Evolutionary conservation across 306 rosid species (phyloP), one percentile per base, ranked within the genome.

Genomic region (Medicago ruthenica): DNA sequence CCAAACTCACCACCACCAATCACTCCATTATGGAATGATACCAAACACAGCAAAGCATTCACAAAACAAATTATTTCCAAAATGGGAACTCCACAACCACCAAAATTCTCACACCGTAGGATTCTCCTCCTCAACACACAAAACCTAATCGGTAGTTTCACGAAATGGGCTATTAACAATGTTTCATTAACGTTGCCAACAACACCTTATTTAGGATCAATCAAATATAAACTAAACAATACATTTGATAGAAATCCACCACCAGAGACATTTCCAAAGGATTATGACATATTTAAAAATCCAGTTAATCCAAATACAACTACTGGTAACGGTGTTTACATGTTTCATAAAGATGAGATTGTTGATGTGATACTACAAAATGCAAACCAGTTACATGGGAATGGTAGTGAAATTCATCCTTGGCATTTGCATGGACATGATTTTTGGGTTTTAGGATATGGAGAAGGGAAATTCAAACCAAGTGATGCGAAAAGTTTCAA

Each of bases 391-490:
- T 10, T 93, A 13, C 34, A 0, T 0, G 77, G 14, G 0, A 89
- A 83, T 3, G 76, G 44, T 0, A 93, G 97, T 70, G 97, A 93
- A 54, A 88, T 86, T 14, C 98, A 93, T 53, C 98, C 98, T 0
- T 93, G 97, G 97, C 97, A 93, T 75, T 78, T 93, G 69, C 98
- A 93, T 59, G 98, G 98, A 0, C 98, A 91, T 62, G 93, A 93
- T 17, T 93, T 93, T 22, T 93, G 98, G 98, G 91, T 93, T 8
- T 68, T 93, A 64, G 97, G 90, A 0, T 93, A 88, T 5, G 98
- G 98, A 10, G 98, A 91, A 0, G 98, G 97, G 9, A 93, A 80
- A 74, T 93, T 91, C 41, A 66, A 73, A 1, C 13, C 4, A 0
- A 73, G 71, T 0, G 51, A 88, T 34, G 89, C 44, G 78, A 76